Base-by-base conservation (phyloP, 768 basidiomycete species). In the Hygrophoropsis aurantiaca region DNA sequence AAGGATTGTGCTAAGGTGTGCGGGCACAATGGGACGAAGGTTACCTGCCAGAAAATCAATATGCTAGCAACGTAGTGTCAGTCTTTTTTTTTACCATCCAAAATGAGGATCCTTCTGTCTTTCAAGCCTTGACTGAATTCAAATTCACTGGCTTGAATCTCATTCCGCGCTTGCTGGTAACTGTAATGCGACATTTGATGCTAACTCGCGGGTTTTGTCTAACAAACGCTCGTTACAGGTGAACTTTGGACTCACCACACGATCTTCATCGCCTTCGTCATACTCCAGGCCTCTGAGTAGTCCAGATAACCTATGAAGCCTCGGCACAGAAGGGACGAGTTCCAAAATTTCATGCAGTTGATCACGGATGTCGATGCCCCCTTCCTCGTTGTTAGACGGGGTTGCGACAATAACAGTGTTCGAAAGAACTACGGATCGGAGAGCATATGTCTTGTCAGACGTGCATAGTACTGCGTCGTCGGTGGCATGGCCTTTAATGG, bases 391-490 rank as follows among this genome's bases (percentile, higher is more conserved):
- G 32, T 68, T 60, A 2, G 74, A 68, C 15, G 82, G 71, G 3
- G 83, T 82, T 50, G 88, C 74, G 36, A 97, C 78, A 11, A 94
- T 72, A 26, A 94, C 69, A 0, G 92, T 85, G 65, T 98, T 98
- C 15, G 94, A 97, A 39, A 97, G 72, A 8, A 78, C 76, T n/a
- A 98, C 85, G 0, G 93, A 87, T 46, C 94, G 84, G 21, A 98
- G 69, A 2, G 79, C 60, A 61, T 87, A 99, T 0, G 95, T 98
- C 61, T 79, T 82, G 47, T 84, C 75, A 0, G 73, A 56, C 0
- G 94, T 95, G 64, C 95, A 97, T 8, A 95, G 69, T 0, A 97
- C 93, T 0, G 94, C 95, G 56, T 94, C 87, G 55, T 97, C 94
- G 23, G 77, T 75, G 2, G 80, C 65, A 36, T 82, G 72, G 6